Conservation (phyloP, 2,329 filamentous ascomycete species). For the Alternaria conjuncta region DNA sequence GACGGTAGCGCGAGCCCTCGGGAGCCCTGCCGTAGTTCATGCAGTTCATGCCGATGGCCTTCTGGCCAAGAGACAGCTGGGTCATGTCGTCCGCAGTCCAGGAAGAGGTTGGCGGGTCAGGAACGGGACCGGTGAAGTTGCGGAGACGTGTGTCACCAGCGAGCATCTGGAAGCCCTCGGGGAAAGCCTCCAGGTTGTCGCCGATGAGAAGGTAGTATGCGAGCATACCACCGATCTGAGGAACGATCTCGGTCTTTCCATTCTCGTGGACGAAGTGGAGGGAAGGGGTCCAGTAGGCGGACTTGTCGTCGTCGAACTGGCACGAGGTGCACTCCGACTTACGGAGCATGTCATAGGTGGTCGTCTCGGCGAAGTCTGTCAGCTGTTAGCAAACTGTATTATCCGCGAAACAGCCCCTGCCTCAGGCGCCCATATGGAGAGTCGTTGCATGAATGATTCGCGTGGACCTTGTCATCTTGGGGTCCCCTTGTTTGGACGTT, state of each 20-base stretch:
- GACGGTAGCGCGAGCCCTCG: slow-evolving; percentile 80
- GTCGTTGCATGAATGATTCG: neutral
- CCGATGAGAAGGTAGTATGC: slow-evolving; percentile 82
- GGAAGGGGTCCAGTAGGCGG: slow-evolving; percentile 63
- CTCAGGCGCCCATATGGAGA: slow-evolving; percentile 10
- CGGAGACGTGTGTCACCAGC: slow-evolving; percentile 68
- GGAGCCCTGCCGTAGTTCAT: slow-evolving; percentile 74
- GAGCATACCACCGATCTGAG: slow-evolving; percentile 58
- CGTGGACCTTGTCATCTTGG: neutral
- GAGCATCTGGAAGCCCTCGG: slow-evolving; percentile 73
- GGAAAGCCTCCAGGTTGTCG: slow-evolving; percentile 74
- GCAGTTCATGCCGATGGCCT: slow-evolving; percentile 93
- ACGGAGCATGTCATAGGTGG: slow-evolving; percentile 66
- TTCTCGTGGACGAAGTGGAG: slow-evolving; percentile 72
- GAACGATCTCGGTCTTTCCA: slow-evolving; percentile 69
- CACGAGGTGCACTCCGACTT: slow-evolving; percentile 75
- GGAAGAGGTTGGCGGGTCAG: slow-evolving; percentile 70
- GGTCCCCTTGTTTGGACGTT: neutral
- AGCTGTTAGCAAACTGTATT: slow-evolving; percentile 27
- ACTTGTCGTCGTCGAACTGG: slow-evolving; percentile 52
- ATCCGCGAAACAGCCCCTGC: slow-evolving; percentile 25
- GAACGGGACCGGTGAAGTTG: slow-evolving; percentile 62
- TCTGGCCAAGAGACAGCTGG: slow-evolving; percentile 75
- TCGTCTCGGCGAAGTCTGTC: slow-evolving; percentile 63
- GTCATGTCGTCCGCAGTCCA: slow-evolving; percentile 71